Evolutionary conservation across 2,329 filamentous ascomycete genomes (phyloP).

Genomic region (Scytalidium lignicola): DNA sequence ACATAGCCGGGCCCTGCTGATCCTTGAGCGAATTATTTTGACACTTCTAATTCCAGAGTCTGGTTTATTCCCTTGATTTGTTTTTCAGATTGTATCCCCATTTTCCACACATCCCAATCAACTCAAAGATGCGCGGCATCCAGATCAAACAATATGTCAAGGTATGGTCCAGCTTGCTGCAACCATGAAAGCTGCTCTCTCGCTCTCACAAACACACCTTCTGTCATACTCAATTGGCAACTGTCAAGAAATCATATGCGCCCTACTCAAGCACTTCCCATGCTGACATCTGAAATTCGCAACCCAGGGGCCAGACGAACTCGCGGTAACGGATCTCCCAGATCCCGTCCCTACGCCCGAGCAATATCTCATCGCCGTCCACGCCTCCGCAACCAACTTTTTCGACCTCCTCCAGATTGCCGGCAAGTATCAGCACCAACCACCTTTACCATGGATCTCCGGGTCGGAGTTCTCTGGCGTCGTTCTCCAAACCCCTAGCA

Average conservation of each 20-base stretch:
- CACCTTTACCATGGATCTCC: conserved; percentile 77
- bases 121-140: conserved; percentile 64
- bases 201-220: not conserved
- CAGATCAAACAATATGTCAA: conserved; percentile 71
- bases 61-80: too few species aligned
- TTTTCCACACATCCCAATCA: too few species aligned
- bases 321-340: conserved; percentile 68
- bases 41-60: too few species aligned
- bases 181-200: not conserved
- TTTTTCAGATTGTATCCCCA: too few species aligned
- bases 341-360: conserved; percentile 65
- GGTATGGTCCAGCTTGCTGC: conserved; percentile 36
- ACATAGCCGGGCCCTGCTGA: too few species aligned
- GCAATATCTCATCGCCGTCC: conserved; percentile 83
- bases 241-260: not conserved
- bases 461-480: conserved; percentile 84
- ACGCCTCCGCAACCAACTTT: conserved; percentile 88
- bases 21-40: too few species aligned
- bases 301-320: conserved; percentile 67
- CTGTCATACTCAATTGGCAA: conserved; percentile 9
- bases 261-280: not conserved
- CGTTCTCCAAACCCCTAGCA: conserved; percentile 61
- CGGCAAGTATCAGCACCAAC: conserved; percentile 92
- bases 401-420: conserved; percentile 95
- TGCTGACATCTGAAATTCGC: conserved; percentile 2